Base-by-base conservation (phyloP, 495 filamentous ascomycete species). In the Trypethelium eluteriae region DNA sequence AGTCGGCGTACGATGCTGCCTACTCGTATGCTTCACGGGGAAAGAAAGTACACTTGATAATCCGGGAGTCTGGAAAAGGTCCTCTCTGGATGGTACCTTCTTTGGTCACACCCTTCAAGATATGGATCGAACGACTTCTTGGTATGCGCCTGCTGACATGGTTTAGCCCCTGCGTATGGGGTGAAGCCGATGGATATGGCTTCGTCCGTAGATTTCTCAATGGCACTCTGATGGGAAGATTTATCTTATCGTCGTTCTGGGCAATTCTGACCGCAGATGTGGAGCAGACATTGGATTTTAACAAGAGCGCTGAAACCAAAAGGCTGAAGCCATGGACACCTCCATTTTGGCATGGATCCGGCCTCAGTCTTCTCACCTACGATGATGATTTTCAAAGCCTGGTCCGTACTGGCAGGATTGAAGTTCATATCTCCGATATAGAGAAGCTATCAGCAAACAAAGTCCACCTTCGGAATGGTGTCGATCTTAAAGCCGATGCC, bases 1-100 rank as follows among this genome's bases (percentile, higher is more conserved):
- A 95, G 74, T 89, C 87, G 2, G 89, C 83, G 1, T 92, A 84
- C 80, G 92, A 95, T 79, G 84, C 85, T 2, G 90, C 85, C 0
- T 92, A 92, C 69, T 79, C 82, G 2, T 88, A 86, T 70, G 88
- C 85, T 2, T 80, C 81, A 0, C 78, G 81, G 0, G 90, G 88
- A 2, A 79, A 88, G 61, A 76, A 84, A 41, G 88, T 96, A 2
- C 81, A 91, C 68, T 90, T 86, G 89, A 78, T 96, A 36, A 92
- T 96, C 67, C 83, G 92, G 66, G 83, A 86, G 46, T 88, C 82
- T 6, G 91, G 91, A 2, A 85, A 90, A 73, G 91, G 90, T 0
- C 88, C 89, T 0, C 72, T 71, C 11, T 93, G 88, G 84, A 91
- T 93, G 83, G 77, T 83, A 2, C 87, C 87, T 2, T 76, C 87